Evolutionary conservation across 2,329 filamentous ascomycete genomes (phyloP).

Genomic region (Curvularia verruculosa): DNA sequence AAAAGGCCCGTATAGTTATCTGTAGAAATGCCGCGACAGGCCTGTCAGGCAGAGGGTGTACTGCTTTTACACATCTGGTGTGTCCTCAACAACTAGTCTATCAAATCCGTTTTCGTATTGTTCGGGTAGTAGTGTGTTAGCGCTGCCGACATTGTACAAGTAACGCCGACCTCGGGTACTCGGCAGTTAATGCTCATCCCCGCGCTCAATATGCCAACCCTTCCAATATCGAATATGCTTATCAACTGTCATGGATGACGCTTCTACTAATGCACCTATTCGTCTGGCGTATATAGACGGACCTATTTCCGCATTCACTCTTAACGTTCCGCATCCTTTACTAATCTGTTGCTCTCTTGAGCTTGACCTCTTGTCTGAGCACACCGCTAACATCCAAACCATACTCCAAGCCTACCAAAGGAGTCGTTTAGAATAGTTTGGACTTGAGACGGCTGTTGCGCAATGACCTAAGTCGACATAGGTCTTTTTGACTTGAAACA

Average conservation of each 20-base stretch:
- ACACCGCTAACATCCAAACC: neutral
- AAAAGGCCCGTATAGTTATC: neutral
- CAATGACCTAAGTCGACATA: neutral
- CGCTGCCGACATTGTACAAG: constrained; percentile 1
- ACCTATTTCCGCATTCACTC: neutral
- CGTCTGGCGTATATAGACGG: neutral
- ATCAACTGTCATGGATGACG: constrained; percentile 31
- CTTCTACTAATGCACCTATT: constrained; percentile 6
- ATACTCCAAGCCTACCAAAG: neutral
- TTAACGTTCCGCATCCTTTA: neutral
- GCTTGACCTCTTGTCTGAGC: neutral
- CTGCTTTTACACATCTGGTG: neutral
- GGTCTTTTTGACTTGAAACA: neutral
- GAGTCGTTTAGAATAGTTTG: neutral
- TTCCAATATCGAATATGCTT: constrained; percentile 25
- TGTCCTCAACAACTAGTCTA: neutral
- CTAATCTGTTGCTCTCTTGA: neutral
- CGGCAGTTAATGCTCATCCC: constrained; percentile 28
- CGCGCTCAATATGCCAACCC: constrained; percentile 19
- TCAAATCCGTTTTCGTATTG: neutral
- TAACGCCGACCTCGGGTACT: constrained; percentile 31
- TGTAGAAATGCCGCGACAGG: neutral
- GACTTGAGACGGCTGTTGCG: neutral
- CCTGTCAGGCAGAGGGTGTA: neutral
- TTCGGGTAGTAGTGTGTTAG: neutral